Evolutionary conservation across 768 basidiomycete species (phyloP).

Genomic region (Kwoniella botswanensis): DNA sequence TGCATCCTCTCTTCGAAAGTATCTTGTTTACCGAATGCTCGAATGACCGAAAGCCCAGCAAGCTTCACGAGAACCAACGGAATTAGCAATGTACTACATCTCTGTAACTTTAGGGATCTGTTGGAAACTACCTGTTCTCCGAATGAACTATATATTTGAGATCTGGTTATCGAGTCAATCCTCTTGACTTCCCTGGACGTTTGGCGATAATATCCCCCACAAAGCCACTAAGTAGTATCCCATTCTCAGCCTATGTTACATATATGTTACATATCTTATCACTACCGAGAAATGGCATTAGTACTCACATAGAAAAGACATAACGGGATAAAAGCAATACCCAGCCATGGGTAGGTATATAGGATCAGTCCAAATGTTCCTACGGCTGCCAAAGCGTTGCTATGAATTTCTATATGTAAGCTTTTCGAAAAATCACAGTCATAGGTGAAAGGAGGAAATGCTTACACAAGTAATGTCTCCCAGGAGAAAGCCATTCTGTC

Average conservation of each 20-base stretch:
- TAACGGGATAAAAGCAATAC: conserved; percentile 44
- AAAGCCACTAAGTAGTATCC: conserved; percentile 9
- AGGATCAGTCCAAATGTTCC: conserved; percentile 45
- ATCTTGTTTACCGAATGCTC: conserved; percentile 40
- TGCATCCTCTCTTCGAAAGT: conserved; percentile 32
- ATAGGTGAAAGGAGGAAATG: neutral
- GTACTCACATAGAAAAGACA: conserved; percentile 32
- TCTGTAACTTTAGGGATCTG: too few species aligned
- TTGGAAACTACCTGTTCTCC: conserved; percentile 37
- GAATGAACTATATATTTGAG: conserved; percentile 43
- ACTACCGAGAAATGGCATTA: neutral
- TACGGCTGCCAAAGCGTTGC: conserved; percentile 32
- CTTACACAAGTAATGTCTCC: conserved; percentile 31
- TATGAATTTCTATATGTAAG: neutral
- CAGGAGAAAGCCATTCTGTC: conserved; percentile 38
- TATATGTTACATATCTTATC: too few species aligned
- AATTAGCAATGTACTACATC: neutral
- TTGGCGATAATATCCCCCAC: conserved; percentile 39
- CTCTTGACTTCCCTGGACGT: conserved; percentile 46
- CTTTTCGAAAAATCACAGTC: neutral
- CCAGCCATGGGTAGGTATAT: conserved; percentile 46
- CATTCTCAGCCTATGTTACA: neutral
- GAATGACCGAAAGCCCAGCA: conserved; percentile 41
- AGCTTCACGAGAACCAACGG: neutral
- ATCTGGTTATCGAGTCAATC: conserved; percentile 41